These are phyloP conservation scores for Myriosclerotinia curreyana DNA, from an alignment of 2,329 filamentous ascomycete genomes.

Conservation along the genomic window DNA sequence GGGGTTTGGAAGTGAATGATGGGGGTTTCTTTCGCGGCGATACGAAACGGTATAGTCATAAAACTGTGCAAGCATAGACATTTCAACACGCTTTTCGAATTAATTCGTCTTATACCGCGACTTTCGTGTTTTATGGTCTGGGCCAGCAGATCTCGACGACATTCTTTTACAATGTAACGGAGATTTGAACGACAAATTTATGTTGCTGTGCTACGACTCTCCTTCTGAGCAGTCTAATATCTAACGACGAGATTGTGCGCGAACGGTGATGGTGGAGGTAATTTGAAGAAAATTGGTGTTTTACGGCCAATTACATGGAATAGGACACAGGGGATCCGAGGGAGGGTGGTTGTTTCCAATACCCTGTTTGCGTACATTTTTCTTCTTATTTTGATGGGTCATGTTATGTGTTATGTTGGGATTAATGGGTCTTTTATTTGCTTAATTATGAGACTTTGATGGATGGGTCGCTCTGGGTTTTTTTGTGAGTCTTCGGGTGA, in stretches of 20 bases:
- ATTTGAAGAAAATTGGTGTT: background rate
- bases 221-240: background rate
- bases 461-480: fast-evolving
- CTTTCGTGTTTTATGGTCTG: background rate
- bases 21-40: background rate
- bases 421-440: background rate
- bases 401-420: too few relatives aligned
- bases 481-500: background rate
- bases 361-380: background rate
- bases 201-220: too few relatives aligned
- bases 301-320: background rate
- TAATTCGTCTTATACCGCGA: too few relatives aligned
- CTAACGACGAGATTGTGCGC: background rate
- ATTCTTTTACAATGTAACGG: background rate
- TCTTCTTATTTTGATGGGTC: too few relatives aligned
- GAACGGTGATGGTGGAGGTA: background rate
- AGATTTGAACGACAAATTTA: background rate
- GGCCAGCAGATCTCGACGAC: too few relatives aligned
- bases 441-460: background rate
- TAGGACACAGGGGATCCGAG: background rate
- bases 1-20: too few relatives aligned
- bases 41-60: background rate
- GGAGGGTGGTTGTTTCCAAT: background rate
- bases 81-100: background rate
- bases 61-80: background rate